Percentiles rank a stretch among this genome's conserved stretches.
Evolutionary conservation across 306 rosid genomes (phyloP).

Genomic region (Lathyrus sativus): DNA sequence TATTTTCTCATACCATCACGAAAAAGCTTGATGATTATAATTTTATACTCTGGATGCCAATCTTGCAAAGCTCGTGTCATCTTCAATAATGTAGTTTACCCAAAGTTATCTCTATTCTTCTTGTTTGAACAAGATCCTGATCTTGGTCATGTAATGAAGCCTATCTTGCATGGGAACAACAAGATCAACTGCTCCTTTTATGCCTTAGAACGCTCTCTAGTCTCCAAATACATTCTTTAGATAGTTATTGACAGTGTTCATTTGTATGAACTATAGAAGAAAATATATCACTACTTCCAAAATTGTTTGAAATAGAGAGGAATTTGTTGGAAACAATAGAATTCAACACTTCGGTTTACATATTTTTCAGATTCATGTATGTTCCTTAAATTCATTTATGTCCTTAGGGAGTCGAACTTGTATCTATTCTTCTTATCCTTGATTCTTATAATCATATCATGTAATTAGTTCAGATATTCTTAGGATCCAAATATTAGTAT

Average conservation of each 20-base stretch:
- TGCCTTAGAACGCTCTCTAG: not conserved
- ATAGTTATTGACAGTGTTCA: not conserved
- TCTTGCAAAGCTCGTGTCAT: not conserved
- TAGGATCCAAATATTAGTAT: slow-evolving; percentile 1
- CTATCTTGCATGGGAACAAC: slow-evolving; percentile 11
- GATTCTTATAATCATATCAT: not conserved
- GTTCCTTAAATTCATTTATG: not conserved
- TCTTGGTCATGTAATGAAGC: not conserved
- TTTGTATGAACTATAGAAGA: slow-evolving; percentile 1
- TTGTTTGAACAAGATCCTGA: not conserved
- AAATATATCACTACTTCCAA: not conserved
- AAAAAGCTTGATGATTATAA: not conserved
- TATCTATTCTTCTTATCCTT: not conserved
- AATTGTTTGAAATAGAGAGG: not conserved
- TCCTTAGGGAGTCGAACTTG: slow-evolving; percentile 10
- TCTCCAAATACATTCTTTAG: not conserved
- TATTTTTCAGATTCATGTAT: slow-evolving; percentile 3
- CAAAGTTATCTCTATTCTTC: not conserved
- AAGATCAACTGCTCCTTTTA: not conserved
- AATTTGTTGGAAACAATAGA: not conserved
- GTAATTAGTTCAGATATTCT: not conserved
- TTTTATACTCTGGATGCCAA: not conserved
- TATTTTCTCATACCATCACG: not conserved
- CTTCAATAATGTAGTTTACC: slow-evolving; percentile 1
- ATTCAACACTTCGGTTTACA: not conserved